These are phyloP conservation scores for Mucor indicus DNA, from an alignment of 371 early-diverging fungal species.

Conservation along the genomic window DNA sequence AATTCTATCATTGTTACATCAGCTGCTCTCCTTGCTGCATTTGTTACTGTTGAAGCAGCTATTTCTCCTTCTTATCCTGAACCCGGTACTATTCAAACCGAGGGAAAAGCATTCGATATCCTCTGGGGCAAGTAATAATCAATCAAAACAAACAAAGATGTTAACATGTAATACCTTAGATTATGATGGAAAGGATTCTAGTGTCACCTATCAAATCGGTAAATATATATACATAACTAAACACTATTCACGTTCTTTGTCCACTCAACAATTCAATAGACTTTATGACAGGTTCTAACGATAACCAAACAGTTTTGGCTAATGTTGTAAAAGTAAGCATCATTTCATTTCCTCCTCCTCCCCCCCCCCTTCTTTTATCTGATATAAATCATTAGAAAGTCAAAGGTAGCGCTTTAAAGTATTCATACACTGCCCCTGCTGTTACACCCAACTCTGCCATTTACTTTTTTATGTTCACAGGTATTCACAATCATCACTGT, in stretches of 20 bases:
- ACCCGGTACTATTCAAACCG: slow-evolving; percentile 39
- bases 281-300: slow-evolving; percentile 40
- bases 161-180: slow-evolving; percentile 5
- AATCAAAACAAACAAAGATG: too few species aligned
- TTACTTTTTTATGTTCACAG: slow-evolving; percentile 50
- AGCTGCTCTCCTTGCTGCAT: slow-evolving; percentile 10
- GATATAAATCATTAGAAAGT: slow-evolving; percentile 12
- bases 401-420: slow-evolving; percentile 9
- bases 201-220: slow-evolving; percentile 17
- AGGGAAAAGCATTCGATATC: slow-evolving; percentile 33
- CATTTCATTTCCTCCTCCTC: too few species aligned
- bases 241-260: too few species aligned
- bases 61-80: slow-evolving; percentile 40
- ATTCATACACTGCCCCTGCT: slow-evolving; percentile 24
- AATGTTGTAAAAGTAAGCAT: slow-evolving; percentile 31
- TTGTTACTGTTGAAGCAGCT: slow-evolving; percentile 16
- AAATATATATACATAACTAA: neutral
- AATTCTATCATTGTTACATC: slow-evolving; percentile 14
- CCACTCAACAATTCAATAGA: too few species aligned
- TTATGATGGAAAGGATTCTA: slow-evolving; percentile 18
- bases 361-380: too few species aligned
- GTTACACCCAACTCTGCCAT: slow-evolving; percentile 37
- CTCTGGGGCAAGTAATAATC: slow-evolving; percentile 42
- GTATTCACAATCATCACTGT: slow-evolving; percentile 2
- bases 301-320: slow-evolving; percentile 19